Base-by-base conservation (phyloP, 257 asterid species). In the Knoxia roxburghii region DNA sequence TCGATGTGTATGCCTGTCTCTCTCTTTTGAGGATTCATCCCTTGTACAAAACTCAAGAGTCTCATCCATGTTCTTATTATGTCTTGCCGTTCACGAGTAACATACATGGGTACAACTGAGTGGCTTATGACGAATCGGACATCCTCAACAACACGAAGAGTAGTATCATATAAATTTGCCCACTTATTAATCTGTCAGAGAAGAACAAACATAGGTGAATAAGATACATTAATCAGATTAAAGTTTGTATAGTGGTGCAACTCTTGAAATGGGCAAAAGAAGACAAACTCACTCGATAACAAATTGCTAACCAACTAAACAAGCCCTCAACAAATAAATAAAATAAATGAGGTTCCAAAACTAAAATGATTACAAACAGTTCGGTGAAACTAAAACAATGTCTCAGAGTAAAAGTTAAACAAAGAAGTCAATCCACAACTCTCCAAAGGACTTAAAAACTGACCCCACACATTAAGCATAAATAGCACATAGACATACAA, bases 91-190 rank as follows among this genome's bases (percentile, higher is more conserved):
- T 79, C 83, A 70, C 35, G 82, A 76, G 89, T 85, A 70, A 94
- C 79, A 64, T 85, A 88, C 56, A 74, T 84, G 73, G 93, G 86
- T 46, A 94, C 96, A 59, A 78, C 85, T 74, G 89, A 77, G 79
- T 94, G 99, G 81, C 97, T 84, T 89, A 90, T 84, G 62, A 94
- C 95, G 86, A 86, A 90, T 79, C 95, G 84, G 46, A 94, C 75
- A 76, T 94, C 96, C 66, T 84, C 96, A 77, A 90, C 84, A 70
- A 94, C 95, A 64, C 91, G 95, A 72, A 84, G 50, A 61, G 96
- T 88, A 63, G 95, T 89, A 50, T 85, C 95, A 79, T 81, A 82
- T 65, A 90, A 75, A 67, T 76, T 78, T 73, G 78, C 90, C 97
- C 95, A 94, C 83, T 82, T 90, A 53, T 58, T 65, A 72, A 94